Evolutionary conservation across 2,329 filamentous ascomycete species (phyloP).

Genomic region (Exophiala sp.): DNA sequence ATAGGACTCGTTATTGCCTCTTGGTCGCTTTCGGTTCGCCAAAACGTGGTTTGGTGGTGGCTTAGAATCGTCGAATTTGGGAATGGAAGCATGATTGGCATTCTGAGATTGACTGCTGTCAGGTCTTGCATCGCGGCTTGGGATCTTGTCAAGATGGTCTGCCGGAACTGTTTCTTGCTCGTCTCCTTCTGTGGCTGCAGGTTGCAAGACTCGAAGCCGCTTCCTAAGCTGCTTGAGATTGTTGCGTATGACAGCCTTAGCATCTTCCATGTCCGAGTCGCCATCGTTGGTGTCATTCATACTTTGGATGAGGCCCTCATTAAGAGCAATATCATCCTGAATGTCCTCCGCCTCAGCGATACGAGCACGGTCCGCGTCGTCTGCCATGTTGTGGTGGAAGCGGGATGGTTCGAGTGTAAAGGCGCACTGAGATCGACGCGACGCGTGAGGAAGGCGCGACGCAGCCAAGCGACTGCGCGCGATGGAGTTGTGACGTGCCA

Average conservation of each 20-base stretch:
- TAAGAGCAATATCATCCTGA: slow-evolving; percentile 24
- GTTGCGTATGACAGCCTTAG: slow-evolving; percentile 5
- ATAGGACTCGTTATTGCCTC: slow-evolving; percentile 15
- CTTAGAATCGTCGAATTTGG: slow-evolving; percentile 2
- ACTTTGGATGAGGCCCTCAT: slow-evolving; percentile 19
- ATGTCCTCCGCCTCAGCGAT: slow-evolving; percentile 18
- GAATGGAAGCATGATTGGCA: neutral
- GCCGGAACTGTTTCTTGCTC: neutral
- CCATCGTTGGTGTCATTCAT: slow-evolving; percentile 8
- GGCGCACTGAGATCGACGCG: neutral
- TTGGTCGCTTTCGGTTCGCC: slow-evolving; percentile 23
- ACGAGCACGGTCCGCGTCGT: slow-evolving; percentile 6
- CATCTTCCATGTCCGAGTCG: slow-evolving; percentile 13
- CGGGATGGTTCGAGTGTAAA: neutral
- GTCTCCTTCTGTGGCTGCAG: neutral
- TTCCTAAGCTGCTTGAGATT: slow-evolving; percentile 14
- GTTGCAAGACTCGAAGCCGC: slow-evolving; percentile 9
- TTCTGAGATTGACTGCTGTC: neutral
- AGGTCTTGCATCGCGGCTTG: neutral
- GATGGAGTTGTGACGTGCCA: too few species aligned
- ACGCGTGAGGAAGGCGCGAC: neutral
- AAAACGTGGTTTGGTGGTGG: slow-evolving; percentile 8
- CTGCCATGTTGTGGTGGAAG: slow-evolving; percentile 14
- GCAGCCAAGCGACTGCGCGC: neutral
- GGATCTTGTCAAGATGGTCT: neutral